phyloP scores from a whole-genome alignment of 345 rosid species.

The Gossypium bickii region DNA sequence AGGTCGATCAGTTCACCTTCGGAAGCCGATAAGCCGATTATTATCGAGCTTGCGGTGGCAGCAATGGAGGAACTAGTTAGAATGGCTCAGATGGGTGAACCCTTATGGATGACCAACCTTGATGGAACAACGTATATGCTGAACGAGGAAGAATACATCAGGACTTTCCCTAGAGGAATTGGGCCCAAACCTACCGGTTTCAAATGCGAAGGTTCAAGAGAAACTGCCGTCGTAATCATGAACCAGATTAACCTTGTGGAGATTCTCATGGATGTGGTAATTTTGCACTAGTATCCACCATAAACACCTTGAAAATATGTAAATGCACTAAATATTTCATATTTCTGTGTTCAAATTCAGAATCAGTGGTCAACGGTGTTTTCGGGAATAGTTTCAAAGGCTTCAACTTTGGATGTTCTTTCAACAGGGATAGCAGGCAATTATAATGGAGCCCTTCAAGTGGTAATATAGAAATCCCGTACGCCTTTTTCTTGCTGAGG shows the following conservation, averaged over 20 bases:
- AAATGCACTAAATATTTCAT: neutral
- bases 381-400: slow-evolving; percentile 63
- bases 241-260: slow-evolving; percentile 57
- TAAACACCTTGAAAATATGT: neutral
- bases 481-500: no score
- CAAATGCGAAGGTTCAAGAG: slow-evolving; percentile 77
- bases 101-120: slow-evolving; percentile 60
- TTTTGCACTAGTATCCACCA: neutral
- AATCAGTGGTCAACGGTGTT: slow-evolving; percentile 74
- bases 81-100: slow-evolving; percentile 77
- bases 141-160: slow-evolving; percentile 64
- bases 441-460: slow-evolving; percentile 71
- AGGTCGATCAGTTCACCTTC: slow-evolving; percentile 51
- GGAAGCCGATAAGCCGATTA: slow-evolving; percentile 58
- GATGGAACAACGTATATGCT: slow-evolving; percentile 41
- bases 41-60: slow-evolving; percentile 71
- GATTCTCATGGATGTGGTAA: slow-evolving; percentile 81
- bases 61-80: slow-evolving; percentile 87
- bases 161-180: slow-evolving; percentile 49
- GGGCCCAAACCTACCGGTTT: slow-evolving; percentile 62
- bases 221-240: slow-evolving; percentile 62
- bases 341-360: slow-evolving; percentile 32
- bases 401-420: slow-evolving; percentile 57
- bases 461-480: slow-evolving; percentile 32
- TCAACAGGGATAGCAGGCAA: slow-evolving; percentile 64